phyloP scores from a whole-genome alignment of 148 eudicot genomes.

The Rheum nobile region DNA sequence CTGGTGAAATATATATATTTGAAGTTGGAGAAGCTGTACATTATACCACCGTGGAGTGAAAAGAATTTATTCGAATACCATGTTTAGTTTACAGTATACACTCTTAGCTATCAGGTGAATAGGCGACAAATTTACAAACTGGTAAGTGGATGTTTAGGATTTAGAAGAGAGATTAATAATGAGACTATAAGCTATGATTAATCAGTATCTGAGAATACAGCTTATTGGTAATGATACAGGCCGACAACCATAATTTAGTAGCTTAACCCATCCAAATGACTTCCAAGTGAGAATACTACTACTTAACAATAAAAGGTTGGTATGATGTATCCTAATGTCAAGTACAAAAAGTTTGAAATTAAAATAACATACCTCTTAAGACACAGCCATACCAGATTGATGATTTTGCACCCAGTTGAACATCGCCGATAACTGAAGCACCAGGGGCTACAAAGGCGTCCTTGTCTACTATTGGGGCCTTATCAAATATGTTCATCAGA shows the following conservation, averaged over 20 bases:
- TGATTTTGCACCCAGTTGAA: conserved; percentile 56
- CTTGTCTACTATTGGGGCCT: conserved; percentile 66
- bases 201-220: not conserved
- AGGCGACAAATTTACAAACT: not conserved
- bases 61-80: not conserved
- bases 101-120: not conserved
- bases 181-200: not conserved
- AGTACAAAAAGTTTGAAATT: not conserved
- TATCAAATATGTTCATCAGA: conserved; percentile 69
- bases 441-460: conserved; percentile 86
- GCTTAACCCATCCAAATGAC: not conserved
- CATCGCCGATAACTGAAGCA: conserved; percentile 84
- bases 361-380: conserved; percentile 51
- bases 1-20: not conserved
- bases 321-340: not conserved
- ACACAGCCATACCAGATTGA: conserved; percentile 95
- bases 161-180: not conserved
- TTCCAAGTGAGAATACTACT: not conserved
- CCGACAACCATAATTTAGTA: not conserved
- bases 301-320: not conserved
- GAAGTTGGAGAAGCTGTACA: not conserved
- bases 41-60: not conserved
- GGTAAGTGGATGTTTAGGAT: not conserved
- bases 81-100: not conserved
- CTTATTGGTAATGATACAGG: not conserved